Conservation (phyloP, 2,329 filamentous ascomycete genomes). For the Cladorrhinum sp. region DNA sequence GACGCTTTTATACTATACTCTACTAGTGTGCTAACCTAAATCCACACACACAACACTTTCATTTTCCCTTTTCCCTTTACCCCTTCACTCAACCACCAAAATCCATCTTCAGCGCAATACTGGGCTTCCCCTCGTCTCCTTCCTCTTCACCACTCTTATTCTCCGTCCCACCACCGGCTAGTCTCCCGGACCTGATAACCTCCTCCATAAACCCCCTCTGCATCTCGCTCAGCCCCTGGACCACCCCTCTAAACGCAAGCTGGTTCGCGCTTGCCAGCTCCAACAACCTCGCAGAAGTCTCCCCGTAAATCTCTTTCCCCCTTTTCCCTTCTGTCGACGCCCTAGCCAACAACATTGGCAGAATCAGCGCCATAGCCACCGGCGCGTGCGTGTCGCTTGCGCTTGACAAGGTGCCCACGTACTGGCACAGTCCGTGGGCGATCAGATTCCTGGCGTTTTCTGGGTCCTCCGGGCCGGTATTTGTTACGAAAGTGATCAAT, state of each 20-base stretch:
- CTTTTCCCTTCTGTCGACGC: constrained; percentile 58
- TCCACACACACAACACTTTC: too few species aligned
- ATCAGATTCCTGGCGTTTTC: constrained; percentile 70
- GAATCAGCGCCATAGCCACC: constrained; percentile 69
- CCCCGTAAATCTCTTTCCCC: constrained; percentile 51
- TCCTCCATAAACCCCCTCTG: constrained; percentile 78
- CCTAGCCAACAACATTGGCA: constrained; percentile 72
- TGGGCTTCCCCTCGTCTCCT: constrained; percentile 56
- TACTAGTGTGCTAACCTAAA: not conserved
- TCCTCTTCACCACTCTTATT: constrained; percentile 34
- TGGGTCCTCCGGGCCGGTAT: constrained; percentile 71
- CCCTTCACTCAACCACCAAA: constrained; percentile 57
- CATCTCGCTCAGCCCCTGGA: constrained; percentile 65
- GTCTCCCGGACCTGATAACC: constrained; percentile 66
- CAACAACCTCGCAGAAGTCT: constrained; percentile 73
- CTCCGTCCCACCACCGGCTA: constrained; percentile 30
- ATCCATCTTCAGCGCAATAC: constrained; percentile 91
- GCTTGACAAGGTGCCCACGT: constrained; percentile 51
- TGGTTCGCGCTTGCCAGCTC: constrained; percentile 79
- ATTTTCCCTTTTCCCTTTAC: not conserved
- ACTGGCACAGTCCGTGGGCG: constrained; percentile 72
- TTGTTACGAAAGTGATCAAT: constrained; percentile 71
- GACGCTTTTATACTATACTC: not conserved
- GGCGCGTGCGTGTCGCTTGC: constrained; percentile 43
- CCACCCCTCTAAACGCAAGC: constrained; percentile 67